Conservation (phyloP, 73 alveolate species). For the Tetrahymena elliotti region DNA sequence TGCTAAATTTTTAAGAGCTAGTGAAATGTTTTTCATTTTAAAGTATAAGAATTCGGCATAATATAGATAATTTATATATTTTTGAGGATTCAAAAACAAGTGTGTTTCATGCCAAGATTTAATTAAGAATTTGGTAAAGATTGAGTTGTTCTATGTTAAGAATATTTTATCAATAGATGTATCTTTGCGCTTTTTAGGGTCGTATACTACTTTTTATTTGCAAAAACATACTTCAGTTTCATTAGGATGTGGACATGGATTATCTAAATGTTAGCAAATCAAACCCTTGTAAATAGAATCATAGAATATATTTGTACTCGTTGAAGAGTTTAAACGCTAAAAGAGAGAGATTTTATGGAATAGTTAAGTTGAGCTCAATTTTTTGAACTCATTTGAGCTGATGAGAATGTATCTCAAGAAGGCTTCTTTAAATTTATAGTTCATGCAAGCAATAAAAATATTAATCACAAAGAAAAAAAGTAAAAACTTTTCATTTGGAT, state of each 20-base stretch:
- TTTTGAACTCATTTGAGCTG: not conserved
- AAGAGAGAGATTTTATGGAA: not conserved
- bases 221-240: constrained; percentile 29
- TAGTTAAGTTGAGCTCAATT: not conserved
- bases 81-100: not conserved
- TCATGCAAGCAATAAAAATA: not conserved
- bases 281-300: not conserved
- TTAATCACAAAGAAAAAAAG: not conserved
- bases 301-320: not conserved
- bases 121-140: constrained; percentile 18
- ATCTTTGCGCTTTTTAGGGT: constrained; percentile 30
- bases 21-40: constrained; percentile 9
- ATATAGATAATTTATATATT: not conserved
- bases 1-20: constrained; percentile 28
- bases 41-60: constrained; percentile 26
- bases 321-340: not conserved
- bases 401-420: not conserved
- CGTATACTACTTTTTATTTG: constrained; percentile 18
- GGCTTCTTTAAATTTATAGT: not conserved
- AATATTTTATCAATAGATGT: constrained; percentile 1
- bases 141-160: not conserved
- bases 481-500: not conserved
- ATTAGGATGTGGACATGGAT: not conserved
- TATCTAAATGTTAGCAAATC: not conserved
- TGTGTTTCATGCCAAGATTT: constrained; percentile 35